Percentiles rank a stretch among this genome's conserved stretches.
Conservation (phyloP, 1,139 yeast genomes). For the Candida sojae region DNA sequence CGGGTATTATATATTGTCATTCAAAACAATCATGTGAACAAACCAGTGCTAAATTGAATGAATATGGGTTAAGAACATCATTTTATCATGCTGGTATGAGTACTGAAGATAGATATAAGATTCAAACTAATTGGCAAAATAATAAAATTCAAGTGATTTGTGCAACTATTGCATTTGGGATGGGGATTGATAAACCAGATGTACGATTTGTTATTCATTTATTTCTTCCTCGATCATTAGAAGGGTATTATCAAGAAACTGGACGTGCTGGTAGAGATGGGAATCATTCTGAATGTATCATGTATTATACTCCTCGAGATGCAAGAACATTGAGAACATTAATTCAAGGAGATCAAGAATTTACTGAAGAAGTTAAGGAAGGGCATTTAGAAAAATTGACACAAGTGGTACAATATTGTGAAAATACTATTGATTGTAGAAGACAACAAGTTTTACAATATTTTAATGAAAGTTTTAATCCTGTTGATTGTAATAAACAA, state of each 20-base stretch:
- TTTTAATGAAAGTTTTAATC: conserved; percentile 80
- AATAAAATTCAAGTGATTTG: conserved; percentile 76
- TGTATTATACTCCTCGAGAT: conserved; percentile 80
- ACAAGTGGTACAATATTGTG: conserved; percentile 90
- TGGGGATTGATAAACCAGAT: conserved; percentile 98
- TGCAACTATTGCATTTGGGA: conserved; percentile 97
- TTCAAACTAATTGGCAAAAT: conserved; percentile 83
- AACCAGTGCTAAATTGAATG: conserved; percentile 61
- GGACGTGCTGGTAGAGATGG: conserved; percentile 99
- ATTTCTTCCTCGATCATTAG: conserved; percentile 87
- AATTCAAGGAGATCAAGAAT: conserved; percentile 74
- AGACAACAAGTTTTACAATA: conserved; percentile 85
- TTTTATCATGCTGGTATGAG: conserved; percentile 95
- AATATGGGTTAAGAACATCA: conserved; percentile 65
- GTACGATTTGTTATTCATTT: conserved; percentile 89
- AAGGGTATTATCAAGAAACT: conserved; percentile 96
- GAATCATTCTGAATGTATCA: conserved; percentile 70
- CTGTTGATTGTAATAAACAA: conserved; percentile 62
- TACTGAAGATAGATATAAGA: conserved; percentile 66
- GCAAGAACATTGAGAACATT: conserved; percentile 71
- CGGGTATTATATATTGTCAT: conserved; percentile 94
- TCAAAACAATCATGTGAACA: conserved; percentile 88
- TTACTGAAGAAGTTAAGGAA: conserved; percentile 66
- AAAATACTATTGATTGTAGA: conserved; percentile 87
- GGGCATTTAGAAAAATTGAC: conserved; percentile 76